Evolutionary conservation across 139 green algal genomes (phyloP), one percentile per base, ranked within the genome.

Genomic region (Micractinium conductrix): DNA sequence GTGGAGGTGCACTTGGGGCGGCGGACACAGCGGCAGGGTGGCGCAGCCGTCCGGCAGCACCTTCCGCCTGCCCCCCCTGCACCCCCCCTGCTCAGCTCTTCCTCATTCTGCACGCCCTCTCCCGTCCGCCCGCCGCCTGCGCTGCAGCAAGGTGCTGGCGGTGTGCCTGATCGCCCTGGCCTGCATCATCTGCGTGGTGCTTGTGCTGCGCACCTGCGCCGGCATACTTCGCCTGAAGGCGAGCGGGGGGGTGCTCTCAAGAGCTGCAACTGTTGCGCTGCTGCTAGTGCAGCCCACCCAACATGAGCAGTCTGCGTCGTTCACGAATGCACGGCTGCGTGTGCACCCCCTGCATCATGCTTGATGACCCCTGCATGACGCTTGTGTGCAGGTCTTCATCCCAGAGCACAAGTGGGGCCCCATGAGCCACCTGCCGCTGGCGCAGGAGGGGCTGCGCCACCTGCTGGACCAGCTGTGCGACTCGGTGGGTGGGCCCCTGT

Each of bases 331-430:
- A n/a, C n/a, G n/a, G n/a, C n/a, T n/a, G n/a, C n/a, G n/a, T n/a
- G n/a, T n/a, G n/a, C n/a, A n/a, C n/a, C n/a, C n/a, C n/a, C n/a
- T n/a, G n/a, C n/a, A n/a, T n/a, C n/a, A n/a, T n/a, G n/a, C n/a
- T n/a, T n/a, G n/a, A n/a, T n/a, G n/a, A n/a, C n/a, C n/a, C n/a
- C n/a, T n/a, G n/a, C n/a, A n/a, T n/a, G n/a, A n/a, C n/a, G n/a
- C n/a, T n/a, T n/a, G 28, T 38, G 63, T 30, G 63, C 79, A 87
- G 60, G 84, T 88, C n/a, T 88, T 86, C 48, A 80, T 88, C 50
- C 84, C 84, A 24, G 84, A 88, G 75, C 84, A 88, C 78, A 86
- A 81, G 48, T 88, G 84, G 84, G 84, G 78, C 21, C 84, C 84
- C 65, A 88, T 88, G 84, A 65, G 42, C 48, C 84, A 88, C 70